Evolutionary conservation across 140 eudicot genomes (phyloP), one percentile per base, ranked within the genome.

Genomic region (Cichorium intybus): DNA sequence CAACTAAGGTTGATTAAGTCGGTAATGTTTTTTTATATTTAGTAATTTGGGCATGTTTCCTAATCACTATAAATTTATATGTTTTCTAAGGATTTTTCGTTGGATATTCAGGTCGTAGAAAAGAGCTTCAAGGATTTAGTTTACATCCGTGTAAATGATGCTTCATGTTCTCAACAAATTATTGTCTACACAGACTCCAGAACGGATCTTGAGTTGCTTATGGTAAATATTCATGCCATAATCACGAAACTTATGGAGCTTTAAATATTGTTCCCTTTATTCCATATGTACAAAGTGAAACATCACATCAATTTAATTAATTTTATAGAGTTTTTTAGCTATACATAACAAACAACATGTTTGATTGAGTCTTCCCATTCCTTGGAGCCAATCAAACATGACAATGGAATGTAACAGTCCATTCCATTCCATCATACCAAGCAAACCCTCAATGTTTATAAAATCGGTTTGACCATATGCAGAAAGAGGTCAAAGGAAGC

Each of bases 1-100:
- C 99, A 92, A 63, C 87, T 77, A 65, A 85, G 84, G 78, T 80
- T 88, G 85, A 85, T 93, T 73, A 79, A 93, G 78, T 72, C 83
- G 97, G 99, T 93, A 85, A 88, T 85, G 67, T 46, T 79, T 80
- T 80, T 37, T 34, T 7, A 0, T 34, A 48, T 45, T 27, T 57
- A 43, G 20, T 46, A 56, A 50, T 55, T 33, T 31, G 62, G 48
- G 1, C 29, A 24, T 21, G 56, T 35, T 58, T 66, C 8, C 46
- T 66, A 46, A 31, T 49, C 12, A 2, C 31, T 31, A 28, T 21
- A n/a, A 58, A 11, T 28, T 49, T 10, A 29, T 24, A 4, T 41
- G 56, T 50, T 34, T 41, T 6, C 48, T n/a, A n/a, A n/a, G n/a
- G n/a, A n/a, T n/a, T 15, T 45, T 21, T 39, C 62, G 27, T 49